phyloP scores from a whole-genome alignment of 2,329 filamentous ascomycete species.

The Aspergillus oerlinghausenensis region DNA sequence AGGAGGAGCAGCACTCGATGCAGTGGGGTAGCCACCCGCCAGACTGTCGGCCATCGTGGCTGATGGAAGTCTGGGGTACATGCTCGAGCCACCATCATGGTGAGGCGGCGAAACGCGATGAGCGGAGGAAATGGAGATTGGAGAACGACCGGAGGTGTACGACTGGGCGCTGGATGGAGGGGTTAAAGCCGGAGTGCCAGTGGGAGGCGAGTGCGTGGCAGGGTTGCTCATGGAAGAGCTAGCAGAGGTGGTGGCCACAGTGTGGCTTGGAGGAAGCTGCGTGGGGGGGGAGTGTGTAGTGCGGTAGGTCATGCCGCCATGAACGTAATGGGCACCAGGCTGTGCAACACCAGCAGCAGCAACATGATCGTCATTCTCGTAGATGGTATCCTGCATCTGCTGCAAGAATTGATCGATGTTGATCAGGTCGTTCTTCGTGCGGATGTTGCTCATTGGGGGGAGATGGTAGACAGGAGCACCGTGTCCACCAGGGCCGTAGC shows the following conservation, averaged over 20 bases:
- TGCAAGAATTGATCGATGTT: slow-evolving; percentile 94
- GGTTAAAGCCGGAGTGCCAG: slow-evolving; percentile 58
- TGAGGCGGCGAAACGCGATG: slow-evolving; percentile 49
- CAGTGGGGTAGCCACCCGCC: slow-evolving; percentile 46
- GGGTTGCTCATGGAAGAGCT: slow-evolving; percentile 36
- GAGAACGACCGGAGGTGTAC: slow-evolving; percentile 60
- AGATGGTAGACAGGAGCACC: slow-evolving; percentile 78
- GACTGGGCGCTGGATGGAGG: slow-evolving; percentile 60
- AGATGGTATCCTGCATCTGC: slow-evolving; percentile 93
- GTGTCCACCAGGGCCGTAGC: slow-evolving; percentile 53
- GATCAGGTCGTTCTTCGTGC: slow-evolving; percentile 88
- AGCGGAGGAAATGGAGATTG: slow-evolving; percentile 49
- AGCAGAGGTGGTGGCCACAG: slow-evolving; percentile 34
- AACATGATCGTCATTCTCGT: slow-evolving; percentile 82
- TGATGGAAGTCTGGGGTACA: slow-evolving; percentile 61
- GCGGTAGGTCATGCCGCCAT: slow-evolving; percentile 49
- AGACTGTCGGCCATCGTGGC: slow-evolving; percentile 55
- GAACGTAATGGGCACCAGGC: slow-evolving; percentile 63
- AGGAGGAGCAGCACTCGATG: slow-evolving; percentile 54
- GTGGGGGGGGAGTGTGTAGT: slow-evolving; percentile 54
- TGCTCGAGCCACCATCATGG: slow-evolving; percentile 44
- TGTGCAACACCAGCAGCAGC: slow-evolving; percentile 74
- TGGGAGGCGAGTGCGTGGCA: slow-evolving; percentile 42
- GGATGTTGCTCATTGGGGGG: slow-evolving; percentile 78
- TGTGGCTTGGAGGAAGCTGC: slow-evolving; percentile 40